Evolutionary conservation across 1,284 basidiomycete genomes (phyloP).

Genomic region (Cryptococcus hybrid): DNA sequence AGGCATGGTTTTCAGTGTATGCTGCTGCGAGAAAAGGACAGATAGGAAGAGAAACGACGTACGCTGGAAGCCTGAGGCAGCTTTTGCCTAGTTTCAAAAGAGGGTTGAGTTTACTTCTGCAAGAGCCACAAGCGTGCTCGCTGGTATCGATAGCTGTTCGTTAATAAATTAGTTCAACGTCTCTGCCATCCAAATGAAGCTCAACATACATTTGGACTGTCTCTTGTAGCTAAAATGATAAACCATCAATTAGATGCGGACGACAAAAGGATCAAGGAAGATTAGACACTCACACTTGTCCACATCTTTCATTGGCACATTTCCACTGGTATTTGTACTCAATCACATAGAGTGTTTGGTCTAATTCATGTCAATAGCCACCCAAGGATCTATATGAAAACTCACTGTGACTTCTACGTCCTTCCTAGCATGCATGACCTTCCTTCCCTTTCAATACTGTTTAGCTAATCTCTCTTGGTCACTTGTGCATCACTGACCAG

Average conservation of each 20-base stretch:
- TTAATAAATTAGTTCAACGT: background rate
- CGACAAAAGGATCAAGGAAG: background rate
- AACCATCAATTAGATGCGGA: background rate
- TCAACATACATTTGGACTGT: slow-evolving; percentile 40
- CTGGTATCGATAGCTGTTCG: too few species aligned
- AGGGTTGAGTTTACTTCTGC: slow-evolving; percentile 33
- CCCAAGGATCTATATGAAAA: background rate
- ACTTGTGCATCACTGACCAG: slow-evolving; percentile 26
- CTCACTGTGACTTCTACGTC: slow-evolving; percentile 47
- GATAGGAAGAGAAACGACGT: slow-evolving; percentile 2
- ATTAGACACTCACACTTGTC: slow-evolving; percentile 30
- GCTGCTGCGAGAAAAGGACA: background rate
- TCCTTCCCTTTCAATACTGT: slow-evolving; percentile 25
- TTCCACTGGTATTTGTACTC: slow-evolving; percentile 48
- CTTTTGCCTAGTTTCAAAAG: slow-evolving; percentile 31
- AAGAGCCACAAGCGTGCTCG: slow-evolving; percentile 34
- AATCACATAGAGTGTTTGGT: slow-evolving; percentile 48
- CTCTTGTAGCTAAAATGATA: slow-evolving; percentile 28
- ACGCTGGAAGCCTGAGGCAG: slow-evolving; percentile 38
- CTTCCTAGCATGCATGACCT: slow-evolving; percentile 39
- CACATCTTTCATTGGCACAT: slow-evolving; percentile 35
- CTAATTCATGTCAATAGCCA: slow-evolving; percentile 12
- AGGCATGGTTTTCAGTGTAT: background rate
- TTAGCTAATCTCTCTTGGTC: background rate
- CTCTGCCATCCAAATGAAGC: background rate